Base-by-base conservation (phyloP, 306 rosid species). In the Lathyrus tuberosus region DNA sequence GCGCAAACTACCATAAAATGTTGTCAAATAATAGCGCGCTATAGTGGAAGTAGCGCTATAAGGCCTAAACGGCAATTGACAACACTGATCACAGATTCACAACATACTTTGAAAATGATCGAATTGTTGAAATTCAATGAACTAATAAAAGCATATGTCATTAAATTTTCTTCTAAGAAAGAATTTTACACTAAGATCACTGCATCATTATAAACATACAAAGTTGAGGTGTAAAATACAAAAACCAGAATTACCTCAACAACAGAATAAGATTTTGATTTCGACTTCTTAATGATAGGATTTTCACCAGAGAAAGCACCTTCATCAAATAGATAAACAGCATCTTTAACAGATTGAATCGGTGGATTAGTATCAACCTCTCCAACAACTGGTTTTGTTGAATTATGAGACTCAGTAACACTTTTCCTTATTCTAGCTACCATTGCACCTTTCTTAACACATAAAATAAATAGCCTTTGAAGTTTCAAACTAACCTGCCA, bases 301-400 rank as follows among this genome's bases (percentile, higher is more conserved):
- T 77, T 89, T 78, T 89, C 99, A 67, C 91, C 97, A 7, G 96
- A 89, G 76, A 86, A 86, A 53, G 99, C 88, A 7, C 87, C 99
- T 81, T 88, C 97, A 31, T 97, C 97, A 73, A 91, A 95, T 24
- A 91, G 78, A 40, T 81, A 79, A 76, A 95, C 97, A 7, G 97
- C 99, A 84, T 95, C 99, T 86, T 88, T 95, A 69, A 95, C 99
- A 28, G 99, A 95, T 64, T 95, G 99, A 75, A 95, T 89, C 11
- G 99, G 99, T 49, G 97, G 89, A 16, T 92, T 88, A 35, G 99
- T 95, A 76, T 95, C 99, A 16, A 95, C 91, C 87, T 95, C 99
- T 75, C 99, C 99, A 49, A 95, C 88, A 85, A 83, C 96, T 15
- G 81, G 87, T 75, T 86, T 90, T 63, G 69, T 22, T 38, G 94